These are phyloP conservation scores for Ustilago curta DNA, from an alignment of 1,284 basidiomycete species.

Conservation along the genomic window DNA sequence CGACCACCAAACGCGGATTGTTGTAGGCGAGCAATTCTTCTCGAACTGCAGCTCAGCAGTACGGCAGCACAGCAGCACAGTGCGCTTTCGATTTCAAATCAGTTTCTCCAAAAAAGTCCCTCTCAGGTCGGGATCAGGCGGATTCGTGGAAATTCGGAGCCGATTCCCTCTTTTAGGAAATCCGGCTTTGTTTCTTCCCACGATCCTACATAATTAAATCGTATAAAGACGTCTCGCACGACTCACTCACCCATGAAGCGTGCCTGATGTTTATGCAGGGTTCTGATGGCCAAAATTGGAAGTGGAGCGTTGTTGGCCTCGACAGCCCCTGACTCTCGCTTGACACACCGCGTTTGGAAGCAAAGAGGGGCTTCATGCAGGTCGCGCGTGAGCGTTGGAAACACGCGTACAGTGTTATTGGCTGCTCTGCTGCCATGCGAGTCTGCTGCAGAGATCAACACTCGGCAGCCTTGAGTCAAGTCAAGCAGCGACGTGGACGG, in stretches of 20 bases:
- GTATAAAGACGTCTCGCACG: not conserved
- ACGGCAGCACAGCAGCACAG: not conserved
- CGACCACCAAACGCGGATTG: not conserved
- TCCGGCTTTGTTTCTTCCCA: not conserved
- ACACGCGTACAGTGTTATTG: constrained; percentile 7
- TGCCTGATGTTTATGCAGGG: constrained; percentile 13
- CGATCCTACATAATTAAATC: not conserved
- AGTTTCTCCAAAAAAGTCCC: constrained; percentile 1
- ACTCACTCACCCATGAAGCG: too few species aligned
- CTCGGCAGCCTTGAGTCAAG: too few species aligned
- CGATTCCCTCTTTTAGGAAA: not conserved
- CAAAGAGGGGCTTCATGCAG: constrained; percentile 38
- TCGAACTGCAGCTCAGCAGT: not conserved
- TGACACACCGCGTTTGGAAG: not conserved
- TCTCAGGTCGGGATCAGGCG: constrained; percentile 23
- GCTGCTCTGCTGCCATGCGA: not conserved
- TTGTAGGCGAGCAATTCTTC: constrained; percentile 29
- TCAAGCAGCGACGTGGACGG: too few species aligned
- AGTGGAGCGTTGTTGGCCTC: not conserved
- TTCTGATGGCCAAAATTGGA: not conserved
- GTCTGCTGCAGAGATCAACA: constrained; percentile 17
- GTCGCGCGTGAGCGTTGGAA: constrained; percentile 4
- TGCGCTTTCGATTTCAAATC: constrained; percentile 31
- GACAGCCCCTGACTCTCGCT: constrained; percentile 27
- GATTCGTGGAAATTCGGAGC: constrained; percentile 22